These are phyloP conservation scores for Pleurotus salmoneostramineus DNA, from an alignment of 768 basidiomycete species.

Conservation along the genomic window DNA sequence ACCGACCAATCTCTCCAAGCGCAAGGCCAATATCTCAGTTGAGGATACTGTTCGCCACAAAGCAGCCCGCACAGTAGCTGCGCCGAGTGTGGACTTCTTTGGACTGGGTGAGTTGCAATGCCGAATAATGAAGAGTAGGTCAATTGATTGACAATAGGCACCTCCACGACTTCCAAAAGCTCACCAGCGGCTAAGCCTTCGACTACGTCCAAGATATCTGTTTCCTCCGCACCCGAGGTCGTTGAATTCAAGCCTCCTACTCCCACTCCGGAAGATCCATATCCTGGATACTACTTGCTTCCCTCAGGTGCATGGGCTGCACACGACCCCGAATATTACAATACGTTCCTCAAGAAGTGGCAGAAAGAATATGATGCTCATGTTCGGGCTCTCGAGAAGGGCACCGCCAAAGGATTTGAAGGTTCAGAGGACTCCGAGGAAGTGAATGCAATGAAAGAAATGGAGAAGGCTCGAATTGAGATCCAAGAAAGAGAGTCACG, in stretches of 20 bases:
- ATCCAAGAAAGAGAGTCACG: conserved; percentile 72
- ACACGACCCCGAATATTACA: conserved; percentile 68
- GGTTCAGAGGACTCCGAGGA: conserved; percentile 55
- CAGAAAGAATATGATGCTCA: conserved; percentile 66
- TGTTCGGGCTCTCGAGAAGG: conserved; percentile 71
- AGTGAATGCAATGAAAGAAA: conserved; percentile 68
- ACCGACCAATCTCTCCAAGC: conserved; percentile 57
- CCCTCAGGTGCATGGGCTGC: conserved; percentile 80
- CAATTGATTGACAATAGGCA: neutral
- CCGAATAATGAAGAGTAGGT: neutral
- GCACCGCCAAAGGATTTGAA: conserved; percentile 66
- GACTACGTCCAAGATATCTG: conserved; percentile 18
- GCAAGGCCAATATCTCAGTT: conserved; percentile 53
- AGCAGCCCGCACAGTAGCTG: conserved; percentile 11
- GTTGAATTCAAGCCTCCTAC: conserved; percentile 69
- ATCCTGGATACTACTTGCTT: conserved; percentile 84
- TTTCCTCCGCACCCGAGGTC: conserved; percentile 68
- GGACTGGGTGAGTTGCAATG: conserved; percentile 45
- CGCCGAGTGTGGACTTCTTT: conserved; percentile 61
- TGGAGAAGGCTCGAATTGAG: conserved; percentile 74
- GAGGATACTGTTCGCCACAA: conserved; percentile 28
- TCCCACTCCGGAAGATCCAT: conserved; percentile 70
- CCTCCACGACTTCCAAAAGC: too few species aligned
- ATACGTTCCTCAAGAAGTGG: conserved; percentile 69
- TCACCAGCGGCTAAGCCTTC: neutral